Base-by-base conservation (phyloP, 495 filamentous ascomycete genomes). In the Hypoxylon trugodes region DNA sequence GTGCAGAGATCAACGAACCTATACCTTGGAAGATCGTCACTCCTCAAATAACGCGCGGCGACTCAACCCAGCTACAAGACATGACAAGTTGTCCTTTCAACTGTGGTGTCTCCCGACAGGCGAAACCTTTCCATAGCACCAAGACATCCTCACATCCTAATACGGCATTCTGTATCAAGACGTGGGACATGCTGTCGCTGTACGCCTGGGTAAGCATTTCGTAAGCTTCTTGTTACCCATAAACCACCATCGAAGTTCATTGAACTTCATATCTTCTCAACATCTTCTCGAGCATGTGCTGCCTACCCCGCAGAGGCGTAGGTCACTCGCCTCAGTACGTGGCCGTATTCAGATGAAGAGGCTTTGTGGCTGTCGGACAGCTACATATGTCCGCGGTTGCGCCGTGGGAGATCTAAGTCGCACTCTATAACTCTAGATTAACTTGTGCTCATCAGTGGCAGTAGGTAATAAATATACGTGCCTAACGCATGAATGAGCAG, bases 231-330 rank as follows among this genome's bases (percentile, higher is more conserved):
- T 41, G 2, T 33, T 18, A 38, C n/a, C 15, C 37, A 45, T 22
- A 22, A 1, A 24, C 38, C 22, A 16, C 48, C 2, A 28, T 8
- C 30, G 8, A 16, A 35, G 8, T 13, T 1, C 6, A 24, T 3
- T 26, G 9, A 28, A 25, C 40, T 36, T 13, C 5, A 36, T 21
- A 41, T n/a, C n/a, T n/a, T n/a, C n/a, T n/a, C 12, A 19, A 10
- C 1, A n/a, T 13, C 7, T 33, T 6, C 15, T 30, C n/a, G n/a
- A n/a, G 12, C 9, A 10, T 59, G 43, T 54, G 49, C 41, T 9
- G 8, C 48, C n/a, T 59, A 59, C 61, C 61, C 61, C 54, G 61
- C 61, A 53, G 37, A 40, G n/a, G 19, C 22, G 19, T 24, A 57
- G 26, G 42, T 26, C 36, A 15, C 43, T 13, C 37, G 36, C 12